These are phyloP conservation scores for Phallus indusiatus DNA, from an alignment of 768 basidiomycete species.

Conservation along the genomic window DNA sequence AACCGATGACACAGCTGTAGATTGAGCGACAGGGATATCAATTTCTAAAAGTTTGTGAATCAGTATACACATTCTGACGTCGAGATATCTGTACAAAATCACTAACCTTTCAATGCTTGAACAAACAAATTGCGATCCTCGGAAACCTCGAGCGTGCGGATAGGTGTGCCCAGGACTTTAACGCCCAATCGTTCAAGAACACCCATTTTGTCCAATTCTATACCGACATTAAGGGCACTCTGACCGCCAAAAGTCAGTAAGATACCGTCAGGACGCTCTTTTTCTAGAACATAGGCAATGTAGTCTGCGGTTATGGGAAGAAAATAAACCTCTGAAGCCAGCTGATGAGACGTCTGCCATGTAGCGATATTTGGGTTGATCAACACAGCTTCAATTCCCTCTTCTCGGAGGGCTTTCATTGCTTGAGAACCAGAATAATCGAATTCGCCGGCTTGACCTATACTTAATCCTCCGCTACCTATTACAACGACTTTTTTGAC, in stretches of 20 bases:
- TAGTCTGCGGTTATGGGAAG: constrained; percentile 94
- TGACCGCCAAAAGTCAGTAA: constrained; percentile 97
- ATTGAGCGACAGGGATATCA: constrained; percentile 90
- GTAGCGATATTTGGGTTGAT: constrained; percentile 99
- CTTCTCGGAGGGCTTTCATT: constrained; percentile 93
- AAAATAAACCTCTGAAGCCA: constrained; percentile 97
- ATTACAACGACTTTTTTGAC: constrained; percentile 95
- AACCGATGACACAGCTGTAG: constrained; percentile 93
- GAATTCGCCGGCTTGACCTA: constrained; percentile 99
- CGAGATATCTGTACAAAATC: not conserved
- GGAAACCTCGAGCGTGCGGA: constrained; percentile 89
- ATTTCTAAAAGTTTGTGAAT: constrained; percentile 54
- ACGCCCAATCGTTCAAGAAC: constrained; percentile 87
- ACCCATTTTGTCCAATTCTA: constrained; percentile 95
- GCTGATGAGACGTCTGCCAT: constrained; percentile 97
- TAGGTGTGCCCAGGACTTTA: constrained; percentile 90
- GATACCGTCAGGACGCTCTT: constrained; percentile 95
- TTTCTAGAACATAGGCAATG: constrained; percentile 97
- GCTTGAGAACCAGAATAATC: constrained; percentile 99
- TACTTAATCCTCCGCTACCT: constrained; percentile 90
- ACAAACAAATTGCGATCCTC: constrained; percentile 96
- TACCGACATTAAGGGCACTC: constrained; percentile 95
- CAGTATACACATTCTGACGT: not conserved
- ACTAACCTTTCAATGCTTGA: constrained; percentile 85
- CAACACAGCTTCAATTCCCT: constrained; percentile 87